Base-by-base conservation (phyloP, 345 rosid species). In the Heritiera littoralis region DNA sequence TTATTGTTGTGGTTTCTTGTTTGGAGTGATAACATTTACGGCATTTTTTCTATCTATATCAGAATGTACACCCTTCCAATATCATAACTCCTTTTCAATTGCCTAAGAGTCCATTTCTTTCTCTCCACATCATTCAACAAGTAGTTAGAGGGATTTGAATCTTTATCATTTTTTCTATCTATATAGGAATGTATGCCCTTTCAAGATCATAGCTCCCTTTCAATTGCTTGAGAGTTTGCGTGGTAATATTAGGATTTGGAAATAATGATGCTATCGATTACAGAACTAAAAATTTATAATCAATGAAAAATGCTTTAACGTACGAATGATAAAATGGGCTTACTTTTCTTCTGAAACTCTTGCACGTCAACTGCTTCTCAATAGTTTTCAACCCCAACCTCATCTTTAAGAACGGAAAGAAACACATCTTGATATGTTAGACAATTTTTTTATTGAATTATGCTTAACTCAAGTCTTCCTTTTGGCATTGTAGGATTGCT, bases 401-500 rank as follows among this genome's bases (percentile, higher is more conserved):
- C 58, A 35, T 15, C 20, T 70, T 70, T 30, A 70, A 49, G 14
- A 14, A 28, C 0, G n/a, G 56, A 70, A 49, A 23, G 41, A 28
- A 70, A 28, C 43, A n/a, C 17, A 41, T 43, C 32, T 68, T 20
- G 58, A 54, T 41, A 49, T 66, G 3, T 1, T 43, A 2, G 65
- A 23, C n/a, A 15, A 56, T 63, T 61, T 2, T 14, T 30, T 76
- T 46, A 6, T 54, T 60, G 59, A 28, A 28, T 63, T 49, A 32
- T 76, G 45, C 23, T 38, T 67, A 54, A 67, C 69, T 56, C 59
- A 35, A 35, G 18, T 5, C 3, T 49, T 13, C 75, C 77, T 60
- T 20, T 74, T 79, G 28, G 66, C 65, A 63, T 76, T 82, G 66
- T 81, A 97, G 99, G 90, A 97, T 97, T 84, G 89, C 98, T 14